Base-by-base conservation (phyloP, 2,329 filamentous ascomycete species). In the Celoporthe dispersa region DNA sequence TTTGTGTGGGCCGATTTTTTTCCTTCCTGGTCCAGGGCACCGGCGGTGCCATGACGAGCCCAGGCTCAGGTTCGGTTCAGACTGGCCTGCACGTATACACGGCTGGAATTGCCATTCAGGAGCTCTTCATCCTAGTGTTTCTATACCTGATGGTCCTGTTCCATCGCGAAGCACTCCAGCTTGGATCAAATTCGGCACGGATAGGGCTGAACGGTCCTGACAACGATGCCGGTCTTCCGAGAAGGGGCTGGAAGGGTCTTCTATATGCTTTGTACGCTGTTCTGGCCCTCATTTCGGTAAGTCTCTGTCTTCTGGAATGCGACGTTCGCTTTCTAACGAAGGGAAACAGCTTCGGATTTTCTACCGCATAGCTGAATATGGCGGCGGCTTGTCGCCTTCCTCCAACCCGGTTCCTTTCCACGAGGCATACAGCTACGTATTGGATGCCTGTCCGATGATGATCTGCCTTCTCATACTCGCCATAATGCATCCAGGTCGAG, bases 301-400 rank as follows among this genome's bases (percentile, higher is more conserved):
- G 79, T 73, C 11, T 68, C 59, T 35, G 9, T 11, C 33, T 22
- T 62, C 22, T 22, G 59, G 39, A 60, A 68, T 35, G 55, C 69
- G 48, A 69, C 73, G 66, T 22, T 31, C 33, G 39, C 22, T 55
- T 8, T 28, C 44, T 65, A 9, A 41, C 22, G 6, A 1, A 55
- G 73, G 44, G 28, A 69, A 65, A 19, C 65, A 87, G 82, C 76
- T 84, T 37, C 85, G 88, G 44, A 90, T 91, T 75, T 84, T 89
- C 72, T 91, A 86, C 78, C 86, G 88, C 39, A 80, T 91, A 1
- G 77, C 82, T 66, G 87, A 91, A 76, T 91, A 86, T 74, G 80
- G 81, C 0, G 79, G 80, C 4, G 86, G 85, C 14, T 74, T 84
- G 28, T 77, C 78, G 55, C 73, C 75, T 22, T n/a, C 35, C 7